Evolutionary conservation across 2,329 filamentous ascomycete species (phyloP), one percentile per base, ranked within the genome.

Genomic region (Fusarium pininemorale): DNA sequence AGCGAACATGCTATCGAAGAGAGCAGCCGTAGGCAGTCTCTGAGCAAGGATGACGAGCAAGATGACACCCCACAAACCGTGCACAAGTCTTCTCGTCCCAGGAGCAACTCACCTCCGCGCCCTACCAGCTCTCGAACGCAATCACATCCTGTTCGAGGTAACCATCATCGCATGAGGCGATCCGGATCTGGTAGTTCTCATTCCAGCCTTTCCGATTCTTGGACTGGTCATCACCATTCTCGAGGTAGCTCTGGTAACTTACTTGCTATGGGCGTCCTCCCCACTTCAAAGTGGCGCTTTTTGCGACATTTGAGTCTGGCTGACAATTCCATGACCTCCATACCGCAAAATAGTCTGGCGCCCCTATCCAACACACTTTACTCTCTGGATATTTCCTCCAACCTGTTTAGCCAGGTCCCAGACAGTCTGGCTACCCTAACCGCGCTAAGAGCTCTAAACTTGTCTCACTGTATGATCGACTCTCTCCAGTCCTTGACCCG

Each of bases 401-500:
- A 99, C 79, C 90, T 98, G 38, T 97, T 99, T 82, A 91, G 91
- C n/a, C 94, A 98, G 81, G 93, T 98, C 61, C 96, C 96, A 2
- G 96, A 98, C 81, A 96, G 94, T 78, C 85, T 99, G 65, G 93
- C 95, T 18, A 93, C 90, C 15, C 86, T 99, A 66, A 95, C 94
- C 26, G 92, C 94, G 35, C 88, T 99, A n/a, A 91, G 95, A 73
- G 95, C 96, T 30, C 85, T 99, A 61, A 98, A 99, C 79, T 87
- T 99, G 32, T 97, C 96, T 8, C 93, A 97, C 79, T 98, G 96
- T 87, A 98, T 98, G 95, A 98, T 99, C 72, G 94, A 96, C 77
- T 96, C 95, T 22, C 87, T 99, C 63, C 93, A 97, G 78, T 98
- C 96, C 5, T 86, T 99, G 47, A 91, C 91, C 5, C 91, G 93